phyloP scores from a whole-genome alignment of 768 basidiomycete species.

The Dioszegia aurantiaca region DNA sequence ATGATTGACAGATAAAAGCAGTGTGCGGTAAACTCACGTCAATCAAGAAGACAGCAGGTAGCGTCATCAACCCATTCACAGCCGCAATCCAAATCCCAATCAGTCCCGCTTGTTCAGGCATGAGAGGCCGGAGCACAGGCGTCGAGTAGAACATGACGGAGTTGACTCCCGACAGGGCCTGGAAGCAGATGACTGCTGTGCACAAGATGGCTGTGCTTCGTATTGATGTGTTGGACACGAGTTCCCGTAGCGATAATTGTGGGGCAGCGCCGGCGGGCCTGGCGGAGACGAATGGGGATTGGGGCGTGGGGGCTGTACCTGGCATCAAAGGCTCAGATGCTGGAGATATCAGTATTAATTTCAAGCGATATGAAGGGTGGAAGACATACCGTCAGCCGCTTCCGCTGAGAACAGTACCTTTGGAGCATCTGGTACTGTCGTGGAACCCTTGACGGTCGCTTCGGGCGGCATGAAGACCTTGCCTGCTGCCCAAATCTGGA shows the following conservation, averaged over 20 bases:
- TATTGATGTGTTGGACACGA: constrained; percentile 46
- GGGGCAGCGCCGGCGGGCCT: not conserved
- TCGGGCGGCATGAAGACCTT: constrained; percentile 18
- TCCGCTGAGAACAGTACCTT: no score
- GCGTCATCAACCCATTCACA: constrained; percentile 70
- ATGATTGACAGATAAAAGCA: not conserved
- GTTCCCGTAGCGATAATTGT: constrained; percentile 38
- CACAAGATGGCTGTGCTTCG: constrained; percentile 43
- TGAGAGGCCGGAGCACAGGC: constrained; percentile 56
- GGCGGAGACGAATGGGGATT: constrained; percentile 5
- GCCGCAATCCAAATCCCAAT: constrained; percentile 79
- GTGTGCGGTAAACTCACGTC: constrained; percentile 66
- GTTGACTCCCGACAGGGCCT: constrained; percentile 49
- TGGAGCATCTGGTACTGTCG: not conserved
- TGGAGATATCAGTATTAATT: no score
- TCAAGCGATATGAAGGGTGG: no score
- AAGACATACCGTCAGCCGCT: no score
- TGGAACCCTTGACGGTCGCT: constrained; percentile 6
- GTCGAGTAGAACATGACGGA: constrained; percentile 53
- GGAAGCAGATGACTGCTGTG: constrained; percentile 37
- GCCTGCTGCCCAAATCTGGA: constrained; percentile 29
- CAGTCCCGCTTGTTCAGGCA: constrained; percentile 75
- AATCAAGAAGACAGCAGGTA: constrained; percentile 81
- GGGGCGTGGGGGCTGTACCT: constrained; percentile 3
- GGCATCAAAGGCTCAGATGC: constrained; percentile 7